A percentile compares a stretch with the other conserved stretches of the same genome.
phyloP scores from a whole-genome alignment of 306 rosid species.

The Rosa rugosa region DNA sequence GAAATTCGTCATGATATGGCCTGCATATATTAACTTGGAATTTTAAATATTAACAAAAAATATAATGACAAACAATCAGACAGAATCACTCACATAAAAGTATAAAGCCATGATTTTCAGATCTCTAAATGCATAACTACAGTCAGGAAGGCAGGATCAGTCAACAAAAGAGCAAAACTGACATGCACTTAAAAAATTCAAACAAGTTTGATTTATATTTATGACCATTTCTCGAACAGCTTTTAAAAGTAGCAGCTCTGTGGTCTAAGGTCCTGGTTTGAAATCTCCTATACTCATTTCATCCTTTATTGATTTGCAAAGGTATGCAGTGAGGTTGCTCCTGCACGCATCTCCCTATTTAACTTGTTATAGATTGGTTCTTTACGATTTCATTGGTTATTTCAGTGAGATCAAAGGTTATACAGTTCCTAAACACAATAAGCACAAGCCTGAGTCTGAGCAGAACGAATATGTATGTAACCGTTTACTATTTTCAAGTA shows the following conservation, averaged over 20 bases:
- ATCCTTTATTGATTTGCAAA: not conserved
- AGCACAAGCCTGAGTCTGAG: not conserved
- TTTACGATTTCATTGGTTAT: not conserved
- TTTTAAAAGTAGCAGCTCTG: not conserved
- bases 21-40: slow-evolving; percentile 34
- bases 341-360: not conserved
- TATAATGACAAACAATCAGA: slow-evolving; percentile 7
- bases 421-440: not conserved
- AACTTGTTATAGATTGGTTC: not conserved
- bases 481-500: slow-evolving; percentile 1
- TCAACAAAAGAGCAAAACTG: not conserved
- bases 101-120: not conserved
- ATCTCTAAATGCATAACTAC: not conserved
- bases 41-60: slow-evolving; percentile 4
- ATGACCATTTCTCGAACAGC: not conserved
- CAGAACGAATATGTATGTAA: not conserved
- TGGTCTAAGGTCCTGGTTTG: not conserved
- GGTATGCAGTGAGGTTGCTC: not conserved
- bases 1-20: slow-evolving; percentile 86
- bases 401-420: not conserved
- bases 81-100: slow-evolving; percentile 3
- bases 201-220: not conserved
- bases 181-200: slow-evolving; percentile 19
- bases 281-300: not conserved
- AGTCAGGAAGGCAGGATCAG: not conserved